phyloP scores from a whole-genome alignment of 2,329 filamentous ascomycete species.

The Fusarium verticillioides region DNA sequence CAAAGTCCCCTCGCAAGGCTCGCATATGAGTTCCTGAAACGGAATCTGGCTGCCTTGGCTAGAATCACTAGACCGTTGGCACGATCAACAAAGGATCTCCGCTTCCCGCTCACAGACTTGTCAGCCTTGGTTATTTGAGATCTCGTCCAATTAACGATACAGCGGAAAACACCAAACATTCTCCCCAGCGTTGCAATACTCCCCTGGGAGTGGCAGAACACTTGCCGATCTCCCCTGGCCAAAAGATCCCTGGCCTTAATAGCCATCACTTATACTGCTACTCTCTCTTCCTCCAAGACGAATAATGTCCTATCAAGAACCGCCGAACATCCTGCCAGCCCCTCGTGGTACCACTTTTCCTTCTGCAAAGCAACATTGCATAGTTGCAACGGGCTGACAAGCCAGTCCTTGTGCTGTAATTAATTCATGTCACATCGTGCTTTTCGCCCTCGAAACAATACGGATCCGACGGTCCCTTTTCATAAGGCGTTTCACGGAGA shows the following conservation, averaged over 20 bases:
- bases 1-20: slow-evolving; percentile 10
- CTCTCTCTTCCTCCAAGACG: neutral
- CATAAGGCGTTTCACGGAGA: slow-evolving; percentile 32
- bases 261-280: slow-evolving; percentile 5
- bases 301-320: slow-evolving; percentile 25
- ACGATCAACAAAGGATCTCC: slow-evolving; percentile 31
- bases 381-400: slow-evolving; percentile 29
- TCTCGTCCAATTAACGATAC: slow-evolving; percentile 14
- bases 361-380: slow-evolving; percentile 36
- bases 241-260: slow-evolving; percentile 31
- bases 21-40: slow-evolving; percentile 17
- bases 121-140: slow-evolving; percentile 17
- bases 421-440: slow-evolving; percentile 39
- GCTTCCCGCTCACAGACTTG: slow-evolving; percentile 19
- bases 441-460: slow-evolving; percentile 38
- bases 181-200: slow-evolving; percentile 25
- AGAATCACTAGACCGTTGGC: neutral
- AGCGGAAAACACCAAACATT: slow-evolving; percentile 31
- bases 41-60: slow-evolving; percentile 14
- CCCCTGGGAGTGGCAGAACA: slow-evolving; percentile 15
- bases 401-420: slow-evolving; percentile 34
- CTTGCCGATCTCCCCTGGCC: slow-evolving; percentile 20
- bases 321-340: slow-evolving; percentile 28
- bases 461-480: slow-evolving; percentile 30
- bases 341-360: slow-evolving; percentile 37